phyloP scores from a whole-genome alignment of 2,329 filamentous ascomycete species.

The Paradendryphiella salina region DNA sequence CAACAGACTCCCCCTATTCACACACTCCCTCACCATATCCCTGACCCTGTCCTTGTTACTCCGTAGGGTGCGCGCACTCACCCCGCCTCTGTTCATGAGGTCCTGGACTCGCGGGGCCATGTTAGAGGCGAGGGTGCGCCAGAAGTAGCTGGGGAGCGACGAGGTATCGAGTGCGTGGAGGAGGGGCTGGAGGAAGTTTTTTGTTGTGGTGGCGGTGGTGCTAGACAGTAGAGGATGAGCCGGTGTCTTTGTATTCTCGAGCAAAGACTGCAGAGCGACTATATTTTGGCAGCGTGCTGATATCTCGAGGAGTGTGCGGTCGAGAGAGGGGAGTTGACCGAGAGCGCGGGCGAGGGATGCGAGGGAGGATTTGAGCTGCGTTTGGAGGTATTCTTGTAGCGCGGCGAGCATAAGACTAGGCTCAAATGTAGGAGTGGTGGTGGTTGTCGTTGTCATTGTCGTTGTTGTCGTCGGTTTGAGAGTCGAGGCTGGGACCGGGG shows the following conservation, averaged over 20 bases:
- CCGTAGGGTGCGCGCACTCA: conserved; percentile 77
- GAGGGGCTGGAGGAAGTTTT: conserved; percentile 70
- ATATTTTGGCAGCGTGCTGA: conserved; percentile 86
- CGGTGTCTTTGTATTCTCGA: conserved; percentile 69
- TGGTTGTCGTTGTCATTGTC: conserved; percentile 50
- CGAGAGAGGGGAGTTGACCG: conserved; percentile 76
- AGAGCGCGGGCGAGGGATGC: conserved; percentile 75
- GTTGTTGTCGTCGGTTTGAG: conserved; percentile 44
- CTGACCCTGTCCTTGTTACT: conserved; percentile 74
- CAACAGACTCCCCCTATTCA: conserved; percentile 73
- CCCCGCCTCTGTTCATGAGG: conserved; percentile 78
- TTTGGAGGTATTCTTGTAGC: conserved; percentile 80
- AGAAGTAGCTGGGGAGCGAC: conserved; percentile 88
- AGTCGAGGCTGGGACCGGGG: conserved; percentile 57
- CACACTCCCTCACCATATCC: conserved; percentile 80
- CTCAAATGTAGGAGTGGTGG: conserved; percentile 56
- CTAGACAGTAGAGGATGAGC: conserved; percentile 65
- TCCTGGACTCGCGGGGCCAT: conserved; percentile 80
- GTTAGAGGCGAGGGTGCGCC: conserved; percentile 81
- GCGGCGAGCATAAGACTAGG: conserved; percentile 75
- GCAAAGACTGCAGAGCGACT: conserved; percentile 79
- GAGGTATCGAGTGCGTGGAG: conserved; percentile 81
- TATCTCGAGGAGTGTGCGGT: conserved; percentile 79
- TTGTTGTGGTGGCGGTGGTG: not conserved
- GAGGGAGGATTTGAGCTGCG: conserved; percentile 76